Base-by-base conservation (phyloP, 768 basidiomycete species). In the Leccinum pellstonianum region DNA sequence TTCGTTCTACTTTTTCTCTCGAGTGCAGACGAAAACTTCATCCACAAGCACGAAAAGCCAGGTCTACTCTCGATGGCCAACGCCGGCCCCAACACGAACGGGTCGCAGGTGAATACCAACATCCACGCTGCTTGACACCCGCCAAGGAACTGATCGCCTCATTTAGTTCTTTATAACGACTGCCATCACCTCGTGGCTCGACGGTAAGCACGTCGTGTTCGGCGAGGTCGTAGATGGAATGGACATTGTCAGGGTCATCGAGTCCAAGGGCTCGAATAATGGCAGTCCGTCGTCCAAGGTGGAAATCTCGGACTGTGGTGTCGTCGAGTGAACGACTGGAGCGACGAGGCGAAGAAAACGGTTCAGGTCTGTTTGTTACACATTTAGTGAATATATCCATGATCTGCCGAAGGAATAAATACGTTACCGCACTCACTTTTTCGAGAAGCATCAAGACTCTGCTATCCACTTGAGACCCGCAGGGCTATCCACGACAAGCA, bases 31-130 rank as follows among this genome's bases (percentile, higher is more conserved):
- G 88, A 91, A 76, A 91, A 86, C 77, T 92, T 91, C 74, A 70
- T 77, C 57, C 70, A 83, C 58, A 80, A 77, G 61, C 91, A 92
- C 72, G 73, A 75, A 65, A 83, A 81, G 67, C 83, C 86, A 9
- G 86, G 83, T 67, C 74, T 90, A 21, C 80, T 93, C 62, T 89
- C 88, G 46, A 91, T 92, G 90, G 95, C 95, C 41, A 97, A 91
- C 66, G 91, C 93, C 37, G 93, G 93, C 53, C 78, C 78, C 1
- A 83, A 89, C 75, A 91, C 90, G 41, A 91, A 91, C 29, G 90
- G 92, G 37, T 92, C 90, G 14, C 91, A 91, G 73, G 83, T 86
- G 55, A 56, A 77, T 25, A 5, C 64, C 1, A 27, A 23, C 10
- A 2, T 31, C 23, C 12, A 50, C 43, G 25, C n/a, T 19, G 38